Conservation (phyloP, 2,329 filamentous ascomycete species). For the Fusarium lyarnte region DNA sequence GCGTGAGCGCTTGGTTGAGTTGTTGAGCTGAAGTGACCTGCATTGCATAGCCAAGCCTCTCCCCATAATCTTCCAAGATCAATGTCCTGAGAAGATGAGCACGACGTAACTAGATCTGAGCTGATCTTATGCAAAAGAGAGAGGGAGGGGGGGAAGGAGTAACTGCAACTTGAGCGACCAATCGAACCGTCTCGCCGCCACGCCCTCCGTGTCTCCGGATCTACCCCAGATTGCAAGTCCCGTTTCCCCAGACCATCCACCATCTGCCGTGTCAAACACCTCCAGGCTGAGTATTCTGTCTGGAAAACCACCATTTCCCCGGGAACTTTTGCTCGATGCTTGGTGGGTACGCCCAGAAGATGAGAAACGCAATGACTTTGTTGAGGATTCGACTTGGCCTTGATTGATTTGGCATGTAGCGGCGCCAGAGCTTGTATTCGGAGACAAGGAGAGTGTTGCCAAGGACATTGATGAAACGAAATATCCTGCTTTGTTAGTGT, state of each 20-base stretch:
- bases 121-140: neutral
- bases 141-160: neutral
- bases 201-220: constrained; percentile 36
- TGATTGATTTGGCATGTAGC: constrained; percentile 45
- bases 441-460: constrained; percentile 51
- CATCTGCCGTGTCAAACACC: neutral
- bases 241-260: constrained; percentile 16
- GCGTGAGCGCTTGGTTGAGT: constrained; percentile 9
- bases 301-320: constrained; percentile 42
- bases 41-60: neutral
- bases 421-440: constrained; percentile 53
- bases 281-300: neutral
- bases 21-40: constrained; percentile 16
- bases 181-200: neutral
- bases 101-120: neutral
- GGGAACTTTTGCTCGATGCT: constrained; percentile 52
- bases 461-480: constrained; percentile 51
- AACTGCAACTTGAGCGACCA: neutral
- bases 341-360: constrained; percentile 56
- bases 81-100: neutral
- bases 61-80: neutral
- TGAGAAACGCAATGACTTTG: constrained; percentile 44
- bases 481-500: constrained; percentile 43
- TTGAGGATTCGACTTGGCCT: constrained; percentile 39
- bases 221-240: constrained; percentile 30